Percentiles rank a stretch among this genome's conserved stretches.
Evolutionary conservation across 805 yeast genomes (phyloP).

Genomic region (Tetrapisispora iriomotensis): DNA sequence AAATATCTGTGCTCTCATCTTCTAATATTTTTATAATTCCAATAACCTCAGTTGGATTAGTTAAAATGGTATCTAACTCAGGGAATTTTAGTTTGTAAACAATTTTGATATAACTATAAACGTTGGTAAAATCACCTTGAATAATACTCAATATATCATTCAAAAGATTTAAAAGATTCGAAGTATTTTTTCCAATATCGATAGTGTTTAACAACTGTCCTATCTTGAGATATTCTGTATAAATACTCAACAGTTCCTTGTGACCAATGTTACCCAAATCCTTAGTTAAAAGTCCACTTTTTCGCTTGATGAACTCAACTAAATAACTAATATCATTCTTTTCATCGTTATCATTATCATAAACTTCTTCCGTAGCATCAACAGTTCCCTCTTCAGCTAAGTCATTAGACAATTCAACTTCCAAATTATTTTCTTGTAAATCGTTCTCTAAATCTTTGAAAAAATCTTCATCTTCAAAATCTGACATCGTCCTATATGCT

Average conservation of each 20-base stretch:
- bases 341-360: background rate
- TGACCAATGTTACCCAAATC: background rate
- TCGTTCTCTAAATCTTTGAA: conserved; percentile 30
- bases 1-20: conserved; percentile 30
- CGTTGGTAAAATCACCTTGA: conserved; percentile 40
- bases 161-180: conserved; percentile 36
- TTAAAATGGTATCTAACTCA: conserved; percentile 55
- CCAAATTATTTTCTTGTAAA: conserved; percentile 12
- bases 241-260: background rate
- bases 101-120: conserved; percentile 41
- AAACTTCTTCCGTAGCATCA: background rate
- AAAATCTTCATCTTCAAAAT: conserved; percentile 10
- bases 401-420: conserved; percentile 7
- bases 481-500: background rate
- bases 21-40: conserved; percentile 42
- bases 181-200: background rate
- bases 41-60: conserved; percentile 55
- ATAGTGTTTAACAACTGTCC: background rate
- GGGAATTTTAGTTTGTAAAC: conserved; percentile 56
- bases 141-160: conserved; percentile 48
- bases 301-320: background rate
- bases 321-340: background rate
- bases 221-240: background rate
- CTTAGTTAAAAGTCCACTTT: background rate
- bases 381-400: background rate